Base-by-base conservation (phyloP, 352 stramenopile species). In the Globisporangium paddicum region DNA sequence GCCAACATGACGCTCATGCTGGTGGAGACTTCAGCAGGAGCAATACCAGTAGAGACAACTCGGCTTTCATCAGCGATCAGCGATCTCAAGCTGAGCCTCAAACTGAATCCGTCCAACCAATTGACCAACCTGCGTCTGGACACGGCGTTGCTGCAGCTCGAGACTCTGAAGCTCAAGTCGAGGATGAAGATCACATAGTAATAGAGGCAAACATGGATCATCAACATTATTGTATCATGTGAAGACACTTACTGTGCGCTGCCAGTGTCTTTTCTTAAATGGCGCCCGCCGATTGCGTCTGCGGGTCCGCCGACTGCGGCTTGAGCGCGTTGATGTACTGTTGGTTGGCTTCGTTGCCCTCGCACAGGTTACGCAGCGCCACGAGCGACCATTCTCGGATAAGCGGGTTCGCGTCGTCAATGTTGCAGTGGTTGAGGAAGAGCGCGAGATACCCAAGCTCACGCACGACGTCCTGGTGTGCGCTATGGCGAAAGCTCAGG, bases 351-450 rank as follows among this genome's bases (percentile, higher is more conserved):
- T 86, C 82, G 49, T 91, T 92, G 5, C 84, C 87, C 52, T 96
- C 89, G 51, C 88, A 96, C 47, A 96, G 49, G 63, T 96, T 95
- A 30, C 89, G 86, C 48, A 97, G 51, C 32, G 88, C 85, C 4
- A 97, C 82, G 34, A 97, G 79, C 2, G 82, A 90, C 86, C 88
- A 96, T 62, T 97, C 89, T 18, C 89, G 87, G 26, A 97, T 74
- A 56, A 97, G 63, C 16, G 87, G 88, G 45, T 95, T 97, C 2
- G 63, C 68, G 53, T 93, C 82, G 58, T 97, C 88, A 9, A 96
- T 77, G 66, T 93, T 95, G 64, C 89, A 97, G 67, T 96, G 87
- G 64, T 90, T 94, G 9, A 97, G 78, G 57, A 97, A 82, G 25
- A 96, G 68, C 23, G 75, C 72, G 11, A 97, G 64, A 55, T 77